phyloP scores from a whole-genome alignment of 352 stramenopile genomes.

The Peronospora belbahrii region DNA sequence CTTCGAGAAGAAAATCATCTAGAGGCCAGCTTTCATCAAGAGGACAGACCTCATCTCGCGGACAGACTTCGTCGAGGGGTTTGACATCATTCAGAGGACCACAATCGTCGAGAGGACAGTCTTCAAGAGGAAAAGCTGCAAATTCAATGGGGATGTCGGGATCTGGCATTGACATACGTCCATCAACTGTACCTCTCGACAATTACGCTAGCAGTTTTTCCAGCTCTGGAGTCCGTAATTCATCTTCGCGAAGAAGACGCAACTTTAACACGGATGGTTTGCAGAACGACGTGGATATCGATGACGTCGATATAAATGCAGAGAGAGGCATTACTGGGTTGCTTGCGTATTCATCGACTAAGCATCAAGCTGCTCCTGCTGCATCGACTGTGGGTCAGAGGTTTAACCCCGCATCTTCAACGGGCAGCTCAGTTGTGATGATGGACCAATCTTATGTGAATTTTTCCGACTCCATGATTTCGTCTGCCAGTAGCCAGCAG shows the following conservation, averaged over 20 bases:
- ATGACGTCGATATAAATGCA: slow-evolving; percentile 23
- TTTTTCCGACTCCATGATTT: slow-evolving; percentile 32
- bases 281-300: slow-evolving; percentile 28
- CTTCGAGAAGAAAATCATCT: slow-evolving; percentile 1
- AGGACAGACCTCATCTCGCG: slow-evolving; percentile 8
- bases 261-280: slow-evolving; percentile 34
- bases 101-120: slow-evolving; percentile 2
- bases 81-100: too few relatives aligned
- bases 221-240: slow-evolving; percentile 9
- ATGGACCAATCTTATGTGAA: slow-evolving; percentile 35
- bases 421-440: slow-evolving; percentile 11
- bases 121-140: slow-evolving; percentile 11
- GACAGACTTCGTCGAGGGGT: slow-evolving; percentile 6
- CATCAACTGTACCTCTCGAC: slow-evolving; percentile 26
- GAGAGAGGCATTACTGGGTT: slow-evolving; percentile 17
- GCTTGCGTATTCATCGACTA: slow-evolving; percentile 1
- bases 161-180: slow-evolving; percentile 13
- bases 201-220: slow-evolving; percentile 21
- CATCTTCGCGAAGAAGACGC: slow-evolving; percentile 22
- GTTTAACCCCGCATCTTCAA: slow-evolving; percentile 14
- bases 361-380: slow-evolving; percentile 7
- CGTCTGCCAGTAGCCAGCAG: slow-evolving; percentile 14
- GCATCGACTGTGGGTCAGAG: slow-evolving; percentile 10
- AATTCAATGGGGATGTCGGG: slow-evolving; percentile 7
- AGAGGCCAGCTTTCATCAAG: slow-evolving; percentile 9